phyloP scores from a whole-genome alignment of 371 early-diverging fungal species.

The Apophysomyces variabilis region DNA sequence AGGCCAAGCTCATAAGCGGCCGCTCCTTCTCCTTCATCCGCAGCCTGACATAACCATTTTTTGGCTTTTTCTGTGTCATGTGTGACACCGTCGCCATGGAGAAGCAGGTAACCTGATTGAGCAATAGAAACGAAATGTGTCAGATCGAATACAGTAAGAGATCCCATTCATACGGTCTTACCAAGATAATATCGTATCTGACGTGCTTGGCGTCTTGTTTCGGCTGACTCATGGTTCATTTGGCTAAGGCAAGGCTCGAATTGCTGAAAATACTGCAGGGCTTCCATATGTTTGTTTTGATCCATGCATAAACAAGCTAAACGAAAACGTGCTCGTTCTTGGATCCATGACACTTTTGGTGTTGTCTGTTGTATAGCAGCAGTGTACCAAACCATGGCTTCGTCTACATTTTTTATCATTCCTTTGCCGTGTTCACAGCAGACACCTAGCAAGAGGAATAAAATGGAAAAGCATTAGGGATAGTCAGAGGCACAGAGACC shows the following conservation, averaged over 20 bases:
- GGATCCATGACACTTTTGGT: constrained; percentile 29
- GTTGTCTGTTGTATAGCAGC: constrained; percentile 20
- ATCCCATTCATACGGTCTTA: constrained; percentile 3
- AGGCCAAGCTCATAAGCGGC: constrained; percentile 30
- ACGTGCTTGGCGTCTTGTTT: constrained; percentile 36
- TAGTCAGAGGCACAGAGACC: not conserved
- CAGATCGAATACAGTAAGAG: no score
- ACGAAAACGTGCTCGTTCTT: constrained; percentile 33
- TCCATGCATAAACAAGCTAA: constrained; percentile 29
- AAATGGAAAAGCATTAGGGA: no score
- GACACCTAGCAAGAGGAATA: constrained; percentile 18
- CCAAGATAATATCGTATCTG: constrained; percentile 40
- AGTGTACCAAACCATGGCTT: constrained; percentile 24
- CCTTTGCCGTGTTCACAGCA: constrained; percentile 29
- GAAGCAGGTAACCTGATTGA: constrained; percentile 19
- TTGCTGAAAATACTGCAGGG: constrained; percentile 18
- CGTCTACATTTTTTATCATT: constrained; percentile 8
- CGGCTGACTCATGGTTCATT: constrained; percentile 31
- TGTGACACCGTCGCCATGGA: constrained; percentile 15
- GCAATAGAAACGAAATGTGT: not conserved
- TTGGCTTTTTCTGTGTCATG: constrained; percentile 10
- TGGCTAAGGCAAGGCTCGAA: constrained; percentile 22
- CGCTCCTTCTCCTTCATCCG: constrained; percentile 26
- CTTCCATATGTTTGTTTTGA: constrained; percentile 16
- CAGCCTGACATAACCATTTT: constrained; percentile 20